phyloP scores from a whole-genome alignment of 2,329 filamentous ascomycete genomes.

The Didymella lethalis region DNA sequence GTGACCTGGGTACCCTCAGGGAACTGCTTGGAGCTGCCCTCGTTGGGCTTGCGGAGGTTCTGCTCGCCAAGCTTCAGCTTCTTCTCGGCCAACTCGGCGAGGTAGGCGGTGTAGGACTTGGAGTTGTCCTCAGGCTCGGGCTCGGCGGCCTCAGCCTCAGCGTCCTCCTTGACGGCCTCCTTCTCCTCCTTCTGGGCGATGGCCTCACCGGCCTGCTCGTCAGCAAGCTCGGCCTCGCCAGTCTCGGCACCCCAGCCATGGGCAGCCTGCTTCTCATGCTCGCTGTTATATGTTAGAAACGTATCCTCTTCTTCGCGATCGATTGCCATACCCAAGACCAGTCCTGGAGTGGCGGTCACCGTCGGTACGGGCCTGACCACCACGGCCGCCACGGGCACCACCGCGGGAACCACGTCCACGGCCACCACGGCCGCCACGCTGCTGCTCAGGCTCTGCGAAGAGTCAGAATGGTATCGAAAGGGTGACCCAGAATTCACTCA shows the following conservation, averaged over 20 bases:
- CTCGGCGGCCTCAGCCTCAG: conserved; percentile 56
- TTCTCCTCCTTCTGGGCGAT: conserved; percentile 88
- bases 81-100: conserved; percentile 78
- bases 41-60: conserved; percentile 88
- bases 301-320: neutral
- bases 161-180: conserved; percentile 57
- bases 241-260: conserved; percentile 88
- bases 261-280: conserved; percentile 85
- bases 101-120: conserved; percentile 89
- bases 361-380: conserved; percentile 49
- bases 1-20: conserved; percentile 72
- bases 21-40: conserved; percentile 96
- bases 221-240: conserved; percentile 83
- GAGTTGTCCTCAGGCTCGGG: conserved; percentile 79
- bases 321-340: conserved; percentile 62
- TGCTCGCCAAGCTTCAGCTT: conserved; percentile 73
- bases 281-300: conserved; percentile 58
- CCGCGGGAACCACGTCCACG: conserved; percentile 59
- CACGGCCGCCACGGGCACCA: conserved; percentile 56
- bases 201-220: conserved; percentile 89
- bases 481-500: conserved; percentile 26
- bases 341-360: conserved; percentile 71
- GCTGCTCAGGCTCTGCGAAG: conserved; percentile 32
- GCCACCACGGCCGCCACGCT: conserved; percentile 49
- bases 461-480: conserved; percentile 19